A percentile compares a stretch with the other conserved stretches of the same genome.
Conservation (phyloP, 2,329 filamentous ascomycete species). For the Aspergillus pseudoterreus region DNA sequence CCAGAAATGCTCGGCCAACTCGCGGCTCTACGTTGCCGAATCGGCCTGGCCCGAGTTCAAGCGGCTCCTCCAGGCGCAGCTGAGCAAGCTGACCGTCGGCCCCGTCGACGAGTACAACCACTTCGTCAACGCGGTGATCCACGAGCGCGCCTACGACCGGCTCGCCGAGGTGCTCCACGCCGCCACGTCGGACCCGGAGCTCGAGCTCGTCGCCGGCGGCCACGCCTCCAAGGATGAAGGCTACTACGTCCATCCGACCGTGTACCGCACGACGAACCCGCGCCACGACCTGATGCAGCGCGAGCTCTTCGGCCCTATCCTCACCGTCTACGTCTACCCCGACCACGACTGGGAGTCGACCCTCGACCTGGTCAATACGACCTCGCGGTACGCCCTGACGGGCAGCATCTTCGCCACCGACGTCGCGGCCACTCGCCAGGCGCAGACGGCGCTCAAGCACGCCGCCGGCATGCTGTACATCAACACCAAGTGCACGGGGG, state of each 20-base stretch:
- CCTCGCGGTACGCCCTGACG: conserved; percentile 38
- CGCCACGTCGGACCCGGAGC: conserved; percentile 67
- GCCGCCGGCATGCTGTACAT: conserved; percentile 57
- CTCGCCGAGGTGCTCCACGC: conserved; percentile 70
- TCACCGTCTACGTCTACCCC: conserved; percentile 73
- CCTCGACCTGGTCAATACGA: conserved; percentile 45
- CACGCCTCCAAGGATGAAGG: conserved; percentile 66
- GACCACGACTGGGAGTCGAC: conserved; percentile 57
- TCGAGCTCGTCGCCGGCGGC: conserved; percentile 73
- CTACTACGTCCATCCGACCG: conserved; percentile 77
- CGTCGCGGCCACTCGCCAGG: conserved; percentile 46
- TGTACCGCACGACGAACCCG: conserved; percentile 71
- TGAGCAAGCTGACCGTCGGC: conserved; percentile 61
- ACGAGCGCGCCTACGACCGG: conserved; percentile 75
- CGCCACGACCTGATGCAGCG: conserved; percentile 68
- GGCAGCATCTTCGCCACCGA: conserved; percentile 42
- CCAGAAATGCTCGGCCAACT: conserved; percentile 86
- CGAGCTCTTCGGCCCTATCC: conserved; percentile 77
- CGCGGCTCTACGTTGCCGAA: conserved; percentile 71
- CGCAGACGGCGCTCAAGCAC: conserved; percentile 51
- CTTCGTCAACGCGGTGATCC: conserved; percentile 80
- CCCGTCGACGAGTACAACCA: conserved; percentile 67
- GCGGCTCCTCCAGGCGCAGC: conserved; percentile 60
- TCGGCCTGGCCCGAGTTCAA: conserved; percentile 71
- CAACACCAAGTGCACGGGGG: conserved; percentile 57